phyloP scores from a whole-genome alignment of 148 eudicot genomes.

The Silene conica region DNA sequence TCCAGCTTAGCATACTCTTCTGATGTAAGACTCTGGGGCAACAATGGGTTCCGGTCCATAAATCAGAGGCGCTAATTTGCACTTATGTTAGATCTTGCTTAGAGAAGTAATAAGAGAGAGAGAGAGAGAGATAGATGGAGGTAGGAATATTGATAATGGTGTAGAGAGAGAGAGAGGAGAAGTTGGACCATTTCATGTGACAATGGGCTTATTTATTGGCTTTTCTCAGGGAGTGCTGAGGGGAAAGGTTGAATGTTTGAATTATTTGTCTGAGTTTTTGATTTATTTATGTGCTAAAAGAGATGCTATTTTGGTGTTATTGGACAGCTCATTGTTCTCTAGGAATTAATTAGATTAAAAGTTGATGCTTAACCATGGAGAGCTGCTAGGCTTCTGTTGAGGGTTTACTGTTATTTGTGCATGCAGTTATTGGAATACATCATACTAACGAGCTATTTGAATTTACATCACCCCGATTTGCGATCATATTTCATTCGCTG shows the following conservation, averaged over 20 bases:
- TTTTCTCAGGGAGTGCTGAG: slow-evolving; percentile 16
- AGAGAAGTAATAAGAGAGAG: slow-evolving; percentile 1
- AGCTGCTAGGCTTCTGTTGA: slow-evolving; percentile 12
- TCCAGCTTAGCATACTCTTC: slow-evolving; percentile 40
- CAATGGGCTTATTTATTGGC: slow-evolving; percentile 26
- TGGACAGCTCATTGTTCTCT: slow-evolving; percentile 21
- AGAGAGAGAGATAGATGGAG: not conserved
- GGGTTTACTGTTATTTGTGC: slow-evolving; percentile 14
- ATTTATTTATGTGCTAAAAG: slow-evolving; percentile 19
- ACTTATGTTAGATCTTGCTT: not conserved
- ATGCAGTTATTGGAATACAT: slow-evolving; percentile 13
- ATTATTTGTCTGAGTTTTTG: slow-evolving; percentile 20
- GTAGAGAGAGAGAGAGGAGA: slow-evolving; percentile 8
- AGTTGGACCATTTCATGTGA: slow-evolving; percentile 24
- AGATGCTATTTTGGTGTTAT: slow-evolving; percentile 27
- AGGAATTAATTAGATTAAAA: not conserved
- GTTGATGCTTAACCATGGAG: slow-evolving; percentile 8
- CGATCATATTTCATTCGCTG: too few relatives aligned
- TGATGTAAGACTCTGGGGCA: slow-evolving; percentile 33
- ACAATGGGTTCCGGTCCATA: slow-evolving; percentile 20
- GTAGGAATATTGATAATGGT: slow-evolving; percentile 20
- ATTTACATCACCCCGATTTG: not conserved
- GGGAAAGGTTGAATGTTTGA: slow-evolving; percentile 25
- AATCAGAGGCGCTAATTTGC: not conserved
- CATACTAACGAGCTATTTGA: not conserved